Evolutionary conservation across 2,329 filamentous ascomycete genomes (phyloP).

Genomic region (Nigrospora sphaerica): DNA sequence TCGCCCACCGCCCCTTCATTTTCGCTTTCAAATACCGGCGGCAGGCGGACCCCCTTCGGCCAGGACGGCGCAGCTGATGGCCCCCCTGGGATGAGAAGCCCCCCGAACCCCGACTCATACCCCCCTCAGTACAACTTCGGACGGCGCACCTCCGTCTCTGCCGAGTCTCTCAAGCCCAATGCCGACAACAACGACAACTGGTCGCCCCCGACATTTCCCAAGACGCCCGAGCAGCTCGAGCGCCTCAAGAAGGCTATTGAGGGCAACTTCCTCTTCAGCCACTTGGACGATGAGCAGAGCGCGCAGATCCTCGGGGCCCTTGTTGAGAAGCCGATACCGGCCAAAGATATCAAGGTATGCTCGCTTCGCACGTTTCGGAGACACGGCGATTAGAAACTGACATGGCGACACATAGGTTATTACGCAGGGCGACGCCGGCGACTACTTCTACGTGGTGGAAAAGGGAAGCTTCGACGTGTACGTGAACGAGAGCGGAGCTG

Average conservation of each 20-base stretch:
- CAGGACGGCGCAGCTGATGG: conserved; percentile 40
- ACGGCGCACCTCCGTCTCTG: conserved; percentile 91
- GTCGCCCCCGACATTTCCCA: conserved; percentile 78
- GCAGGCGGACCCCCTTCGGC: conserved; percentile 47
- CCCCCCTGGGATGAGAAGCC: conserved; percentile 36
- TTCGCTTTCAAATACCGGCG: conserved; percentile 29
- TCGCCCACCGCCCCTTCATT: conserved; percentile 65
- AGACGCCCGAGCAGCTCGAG: conserved; percentile 71
- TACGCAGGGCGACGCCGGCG: conserved; percentile 87
- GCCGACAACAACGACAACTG: conserved; percentile 81
- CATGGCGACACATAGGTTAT: conserved; percentile 58
- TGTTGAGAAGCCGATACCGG: conserved; percentile 90
- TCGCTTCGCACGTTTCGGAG: too few relatives aligned
- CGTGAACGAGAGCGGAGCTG: conserved; percentile 69
- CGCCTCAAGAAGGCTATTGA: conserved; percentile 77
- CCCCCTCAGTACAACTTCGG: conserved; percentile 91
- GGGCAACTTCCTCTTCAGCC: conserved; percentile 88
- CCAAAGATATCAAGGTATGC: conserved; percentile 68
- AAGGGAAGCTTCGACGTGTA: conserved; percentile 85
- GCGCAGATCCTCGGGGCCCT: conserved; percentile 81
- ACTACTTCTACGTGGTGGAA: conserved; percentile 97
- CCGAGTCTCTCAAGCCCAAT: conserved; percentile 88
- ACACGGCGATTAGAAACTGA: neutral
- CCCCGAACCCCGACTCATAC: conserved; percentile 60
- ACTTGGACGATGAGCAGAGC: conserved; percentile 90